Base-by-base conservation (phyloP, 257 asterid species). In the Ophiorrhiza pumila region DNA sequence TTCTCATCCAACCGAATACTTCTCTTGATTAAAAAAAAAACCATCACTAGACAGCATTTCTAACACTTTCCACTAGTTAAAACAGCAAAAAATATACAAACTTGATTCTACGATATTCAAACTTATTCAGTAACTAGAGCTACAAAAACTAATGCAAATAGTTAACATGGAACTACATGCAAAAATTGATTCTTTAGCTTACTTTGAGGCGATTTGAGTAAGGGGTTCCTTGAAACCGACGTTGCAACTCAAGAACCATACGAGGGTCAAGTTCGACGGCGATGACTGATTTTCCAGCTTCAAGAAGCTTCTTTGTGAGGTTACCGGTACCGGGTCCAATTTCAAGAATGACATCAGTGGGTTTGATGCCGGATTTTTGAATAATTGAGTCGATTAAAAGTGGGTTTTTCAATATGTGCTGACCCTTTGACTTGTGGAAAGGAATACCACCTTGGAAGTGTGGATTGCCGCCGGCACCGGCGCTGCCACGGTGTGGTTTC, bases 251-350 rank as follows among this genome's bases (percentile, higher is more conserved):
- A 69, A 87, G 96, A 65, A 95, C 99, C 98, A 95, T 95, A 75
- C 97, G 96, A 34, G 97, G 92, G 74, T 95, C 99, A 76, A 95
- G 83, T 75, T 95, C 98, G 13, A 95, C 90, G 18, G 99, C 98
- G 22, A 95, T 45, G 62, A 92, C 98, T 3, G 90, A 86, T 63
- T 95, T 95, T 22, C 98, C 98, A 1, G 87, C 96, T 78, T 95
- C 99, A 4, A 95, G 89, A 78, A 95, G 99, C 92, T 95, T 95
- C 85, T 95, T 90, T 9, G 99, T 95, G 50, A 95, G 90, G 63
- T 90, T 95, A 71, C 99, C 99, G 0, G 97, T 95, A 76, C 99
- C 99, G 0, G 98, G 97, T 61, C 98, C 99, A 49, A 95, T 95
- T 83, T 95, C 97, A 35, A 92, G 99, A 69, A 95, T 84, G 53